Base-by-base conservation (phyloP, 768 basidiomycete species). In the Trametes cubensis region DNA sequence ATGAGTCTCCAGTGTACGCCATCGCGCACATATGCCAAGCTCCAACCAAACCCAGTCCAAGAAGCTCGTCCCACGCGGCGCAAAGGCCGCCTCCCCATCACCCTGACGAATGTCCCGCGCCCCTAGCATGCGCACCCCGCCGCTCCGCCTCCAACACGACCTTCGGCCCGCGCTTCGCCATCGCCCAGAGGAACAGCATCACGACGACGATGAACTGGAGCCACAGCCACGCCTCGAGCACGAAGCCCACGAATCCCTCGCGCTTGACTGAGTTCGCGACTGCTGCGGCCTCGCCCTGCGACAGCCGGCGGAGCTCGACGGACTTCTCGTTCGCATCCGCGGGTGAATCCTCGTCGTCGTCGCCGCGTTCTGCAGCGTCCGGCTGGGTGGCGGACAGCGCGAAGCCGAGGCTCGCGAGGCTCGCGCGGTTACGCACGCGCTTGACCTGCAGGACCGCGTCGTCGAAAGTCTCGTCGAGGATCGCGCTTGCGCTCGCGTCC, bases 211-310 rank as follows among this genome's bases (percentile, higher is more conserved):
- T 77, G 69, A 94, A 92, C 73, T 94, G 92, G 61, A 92, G 72
- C 90, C 91, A 92, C 64, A 94, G 73, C 92, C 92, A 94, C 21
- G 90, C 71, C 75, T 92, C 89, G 51, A 94, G 67, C 65, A 92
- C 71, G 51, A 88, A 74, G 42, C 71, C 75, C 38, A 76, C 75
- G 21, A 79, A 63, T 7, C 72, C 71, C 4, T 68, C 62, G 59
- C 71, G 46, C 46, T 54, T 55, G 28, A 14, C 47, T 17, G 57
- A 65, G 40, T 61, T 55, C 34, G 58, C 57, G 20, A 50, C 46
- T 25, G 62, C 63, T 25, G 55, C 34, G 5, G 50, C 59, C 28
- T 50, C 45, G 11, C 18, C 52, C 10, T 54, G 52, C 18, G 45
- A 50, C 21, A 58, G 47, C 55, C 30, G 53, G 49, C 58, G 58